Evolutionary conservation across 345 rosid species (phyloP).

Genomic region (Eucalyptus lansdowneana): DNA sequence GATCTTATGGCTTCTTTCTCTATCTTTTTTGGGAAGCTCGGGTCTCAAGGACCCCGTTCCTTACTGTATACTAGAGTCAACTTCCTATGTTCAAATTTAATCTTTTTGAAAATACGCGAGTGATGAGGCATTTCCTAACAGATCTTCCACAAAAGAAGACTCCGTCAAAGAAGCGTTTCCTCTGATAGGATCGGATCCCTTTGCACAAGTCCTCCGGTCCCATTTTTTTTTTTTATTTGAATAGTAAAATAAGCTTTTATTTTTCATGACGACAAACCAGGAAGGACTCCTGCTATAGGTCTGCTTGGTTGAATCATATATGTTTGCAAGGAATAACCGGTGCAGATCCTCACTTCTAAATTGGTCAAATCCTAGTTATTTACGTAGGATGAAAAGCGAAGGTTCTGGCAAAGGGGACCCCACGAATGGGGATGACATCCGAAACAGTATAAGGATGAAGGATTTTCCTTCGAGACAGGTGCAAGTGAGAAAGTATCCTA

Average conservation of each 20-base stretch:
- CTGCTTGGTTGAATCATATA: not conserved
- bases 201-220: not conserved
- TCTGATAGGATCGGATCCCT: not conserved
- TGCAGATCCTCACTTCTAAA: not conserved
- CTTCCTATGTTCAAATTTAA: not conserved
- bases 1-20: no score
- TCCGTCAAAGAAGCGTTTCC: not conserved
- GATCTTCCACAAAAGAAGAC: not conserved
- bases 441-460: not conserved
- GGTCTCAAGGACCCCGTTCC: no score
- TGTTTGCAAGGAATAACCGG: not conserved
- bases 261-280: not conserved
- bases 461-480: not conserved
- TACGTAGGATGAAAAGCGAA: not conserved
- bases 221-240: not conserved
- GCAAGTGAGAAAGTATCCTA: not conserved
- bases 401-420: not conserved
- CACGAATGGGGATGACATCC: not conserved
- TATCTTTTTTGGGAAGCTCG: no score
- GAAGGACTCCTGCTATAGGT: not conserved
- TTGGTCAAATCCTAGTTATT: not conserved
- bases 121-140: not conserved
- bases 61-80: not conserved
- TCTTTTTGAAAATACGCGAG: not conserved
- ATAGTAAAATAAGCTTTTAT: not conserved